Base-by-base conservation (phyloP, 2,329 filamentous ascomycete species). In the Dactylellina sp. region DNA sequence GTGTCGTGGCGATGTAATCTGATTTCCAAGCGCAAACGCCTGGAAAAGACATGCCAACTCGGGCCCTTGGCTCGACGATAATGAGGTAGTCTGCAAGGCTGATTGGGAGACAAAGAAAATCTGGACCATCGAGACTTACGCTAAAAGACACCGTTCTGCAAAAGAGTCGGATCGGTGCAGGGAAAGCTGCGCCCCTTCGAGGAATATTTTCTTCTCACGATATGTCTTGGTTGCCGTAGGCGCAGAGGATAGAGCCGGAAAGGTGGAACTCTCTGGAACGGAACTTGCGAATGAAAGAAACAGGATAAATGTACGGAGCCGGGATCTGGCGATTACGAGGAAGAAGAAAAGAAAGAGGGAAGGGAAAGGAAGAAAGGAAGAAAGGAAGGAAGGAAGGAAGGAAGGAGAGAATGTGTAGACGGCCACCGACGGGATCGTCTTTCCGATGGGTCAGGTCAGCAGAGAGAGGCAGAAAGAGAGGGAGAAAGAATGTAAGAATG, bases 21-120 rank as follows among this genome's bases (percentile, higher is more conserved):
- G 40, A 4, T 4, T n/a, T 37, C 22, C 20, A 52, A 37, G 35
- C 47, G 47, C 47, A 44, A 40, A 61, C 44, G 46, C 37, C 18
- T 14, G 9, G 16, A 24, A 24, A 4, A 5, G 44, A 20, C 28
- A 32, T 4, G 28, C 28, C 28, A 32, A 32, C 4, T 32, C 28
- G 28, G 28, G 9, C 28, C 28, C 28, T 32, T 32, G 28, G 28
- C 28, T 32, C 28, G 28, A 32, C 9, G 5, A 9, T 50, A 3
- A 37, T 35, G 50, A 49, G 52, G 56, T 50, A 56, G 28, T n/a
- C 57, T 32, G 50, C 65, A 63, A 57, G 65, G 65, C 65, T 56
- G 57, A 62, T 16, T 64, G 12, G 22, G 25, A 42, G 18, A 35
- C 32, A 22, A 24, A 20, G 7, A 9, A 18, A 42, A 47, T 25